Evolutionary conservation across 495 filamentous ascomycete genomes (phyloP), one percentile per base, ranked within the genome.

Genomic region (Penicillium parvum): DNA sequence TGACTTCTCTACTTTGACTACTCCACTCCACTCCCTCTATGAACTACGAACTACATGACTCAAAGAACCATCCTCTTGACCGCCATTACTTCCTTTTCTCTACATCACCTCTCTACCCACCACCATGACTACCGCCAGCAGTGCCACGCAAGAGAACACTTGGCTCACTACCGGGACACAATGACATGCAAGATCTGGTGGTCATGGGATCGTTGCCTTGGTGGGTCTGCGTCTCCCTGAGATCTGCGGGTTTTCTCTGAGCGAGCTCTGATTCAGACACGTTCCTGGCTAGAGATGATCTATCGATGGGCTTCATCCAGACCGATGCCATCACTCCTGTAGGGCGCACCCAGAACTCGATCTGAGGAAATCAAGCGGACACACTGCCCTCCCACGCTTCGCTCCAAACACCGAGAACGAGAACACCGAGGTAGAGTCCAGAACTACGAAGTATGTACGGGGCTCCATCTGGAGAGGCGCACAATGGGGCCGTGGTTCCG

Each of bases 151-250:
- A 30, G 28, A 14, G 12, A 10, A 35, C 32, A 37, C 14, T 25
- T 32, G 27, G 35, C 18, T 28, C 34, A 32, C 36, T 17, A 22
- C n/a, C n/a, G n/a, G 30, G 29, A 18, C 11, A 39, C 40, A 29
- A 47, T 34, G 40, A 43, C 32, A 37, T 39, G 32, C 39, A 38
- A 42, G 44, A 57, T 53, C 47, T 47, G 52, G 45, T 36, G 52
- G 52, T 59, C 55, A 59, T 59, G 55, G 52, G 55, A 53, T 41
- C 21, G 5, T 18, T 41, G 20, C 32, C 26, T 22, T 42, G 33
- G 37, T 47, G 43, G 43, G 34, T 16, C 34, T 14, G 28, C 12
- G 28, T 22, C 36, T 7, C 5, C 16, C 15, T 35, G 17, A 35
- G 32, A 35, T 35, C 28, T 15, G 6, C 16, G 28, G 28, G 12